A percentile compares a stretch with the other conserved stretches of the same genome.
Conservation (phyloP, 106 monocot species). For the Alisma plantagoaquatica region DNA sequence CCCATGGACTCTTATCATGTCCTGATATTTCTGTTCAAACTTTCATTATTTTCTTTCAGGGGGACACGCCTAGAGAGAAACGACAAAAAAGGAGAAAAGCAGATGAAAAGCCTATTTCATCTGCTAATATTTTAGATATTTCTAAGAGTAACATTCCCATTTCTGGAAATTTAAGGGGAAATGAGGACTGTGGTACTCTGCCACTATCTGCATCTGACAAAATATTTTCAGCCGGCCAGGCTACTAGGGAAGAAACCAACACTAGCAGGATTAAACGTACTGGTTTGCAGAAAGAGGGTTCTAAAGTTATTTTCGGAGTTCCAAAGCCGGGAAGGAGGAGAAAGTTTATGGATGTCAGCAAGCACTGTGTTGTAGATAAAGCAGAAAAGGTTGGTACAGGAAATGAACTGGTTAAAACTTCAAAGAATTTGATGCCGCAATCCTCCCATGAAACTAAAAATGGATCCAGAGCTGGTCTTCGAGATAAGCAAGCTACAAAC, state of each 20-base stretch:
- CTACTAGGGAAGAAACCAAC: conserved; percentile 24
- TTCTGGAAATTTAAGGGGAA: conserved; percentile 7
- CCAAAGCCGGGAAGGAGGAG: conserved; percentile 94
- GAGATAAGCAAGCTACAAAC: conserved; percentile 28
- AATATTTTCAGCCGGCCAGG: conserved; percentile 58
- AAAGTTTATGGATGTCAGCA: conserved; percentile 98
- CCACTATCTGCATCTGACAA: conserved; percentile 50
- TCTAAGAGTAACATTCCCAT: too few species aligned
- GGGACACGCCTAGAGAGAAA: conserved; percentile 78
- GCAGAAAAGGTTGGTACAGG: conserved; percentile 31
- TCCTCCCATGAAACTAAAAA: conserved; percentile 29
- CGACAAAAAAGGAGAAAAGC: conserved; percentile 38
- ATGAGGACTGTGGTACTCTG: conserved; percentile 29
- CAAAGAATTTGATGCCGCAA: conserved; percentile 65
- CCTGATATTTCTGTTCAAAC: neutral
- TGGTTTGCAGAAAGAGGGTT: conserved; percentile 67
- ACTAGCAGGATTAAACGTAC: conserved; percentile 33
- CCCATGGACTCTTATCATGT: too few species aligned
- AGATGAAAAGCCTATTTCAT: conserved; percentile 18
- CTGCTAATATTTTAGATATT: conserved; percentile 16
- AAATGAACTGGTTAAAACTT: conserved; percentile 33
- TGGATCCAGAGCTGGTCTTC: conserved; percentile 36
- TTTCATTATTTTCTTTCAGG: conserved; percentile 28
- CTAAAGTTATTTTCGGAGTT: conserved; percentile 80
- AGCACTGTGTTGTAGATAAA: conserved; percentile 67